Percentiles rank a stretch among this genome's conserved stretches.
Evolutionary conservation across 495 filamentous ascomycete species (phyloP).

Genomic region (Tuber microsphaerosporum): DNA sequence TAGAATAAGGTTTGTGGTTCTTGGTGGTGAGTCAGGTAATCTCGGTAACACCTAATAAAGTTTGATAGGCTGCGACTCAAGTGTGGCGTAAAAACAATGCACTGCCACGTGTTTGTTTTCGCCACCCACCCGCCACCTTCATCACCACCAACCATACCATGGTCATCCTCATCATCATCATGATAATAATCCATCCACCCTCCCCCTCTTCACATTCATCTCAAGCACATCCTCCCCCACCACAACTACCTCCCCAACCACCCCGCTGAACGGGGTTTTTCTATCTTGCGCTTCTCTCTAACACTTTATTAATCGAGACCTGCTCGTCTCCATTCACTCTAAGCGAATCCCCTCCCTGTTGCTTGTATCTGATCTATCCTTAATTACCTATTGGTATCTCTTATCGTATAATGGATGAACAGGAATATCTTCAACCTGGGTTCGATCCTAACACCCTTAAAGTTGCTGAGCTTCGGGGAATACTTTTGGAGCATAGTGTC

Average conservation of each 20-base stretch:
- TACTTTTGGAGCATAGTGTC: conserved; percentile 79
- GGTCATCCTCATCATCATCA: conserved; percentile 15
- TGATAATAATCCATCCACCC: conserved; percentile 9
- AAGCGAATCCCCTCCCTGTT: neutral
- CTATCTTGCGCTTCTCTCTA: neutral
- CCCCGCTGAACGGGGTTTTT: neutral
- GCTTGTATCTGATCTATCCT: conserved; percentile 4
- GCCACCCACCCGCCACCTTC: conserved; percentile 27
- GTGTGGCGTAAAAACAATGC: conserved; percentile 14
- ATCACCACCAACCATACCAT: conserved; percentile 27
- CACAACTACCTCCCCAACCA: neutral
- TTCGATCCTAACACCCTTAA: conserved; percentile 81
- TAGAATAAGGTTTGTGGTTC: neutral
- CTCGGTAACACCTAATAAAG: neutral
- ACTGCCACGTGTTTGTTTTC: conserved; percentile 28
- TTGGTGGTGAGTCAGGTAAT: neutral
- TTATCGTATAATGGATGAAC: conserved; percentile 48
- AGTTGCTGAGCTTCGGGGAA: conserved; percentile 75
- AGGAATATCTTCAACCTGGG: conserved; percentile 72
- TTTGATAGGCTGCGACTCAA: neutral
- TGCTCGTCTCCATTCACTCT: neutral
- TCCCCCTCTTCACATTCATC: conserved; percentile 4
- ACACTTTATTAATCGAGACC: conserved; percentile 2
- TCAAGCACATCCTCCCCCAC: neutral
- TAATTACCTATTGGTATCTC: conserved; percentile 7